A percentile compares a stretch with the other conserved stretches of the same genome.
phyloP scores from a whole-genome alignment of 805 yeast species.

The Sugiyamaella americana region DNA sequence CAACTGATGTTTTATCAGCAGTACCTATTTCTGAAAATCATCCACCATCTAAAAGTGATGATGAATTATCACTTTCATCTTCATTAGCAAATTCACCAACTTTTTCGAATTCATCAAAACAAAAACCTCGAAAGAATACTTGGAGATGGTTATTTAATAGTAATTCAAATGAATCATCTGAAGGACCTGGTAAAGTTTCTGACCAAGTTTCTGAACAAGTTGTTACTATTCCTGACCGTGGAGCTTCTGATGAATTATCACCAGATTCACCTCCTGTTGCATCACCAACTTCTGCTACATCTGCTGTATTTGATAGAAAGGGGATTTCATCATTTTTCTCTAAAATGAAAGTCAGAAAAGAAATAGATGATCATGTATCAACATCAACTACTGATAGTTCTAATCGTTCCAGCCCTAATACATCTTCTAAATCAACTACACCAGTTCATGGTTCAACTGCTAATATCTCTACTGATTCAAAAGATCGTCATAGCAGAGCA shows the following conservation, averaged over 20 bases:
- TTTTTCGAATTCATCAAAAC: neutral
- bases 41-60: neutral
- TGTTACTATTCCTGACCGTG: neutral
- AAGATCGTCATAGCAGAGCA: neutral
- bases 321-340: conserved; percentile 17
- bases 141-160: conserved; percentile 13
- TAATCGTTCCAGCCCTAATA: neutral
- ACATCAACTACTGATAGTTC: neutral
- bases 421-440: neutral
- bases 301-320: conserved; percentile 12
- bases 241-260: conserved; percentile 1
- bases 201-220: conserved; percentile 1
- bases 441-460: no score
- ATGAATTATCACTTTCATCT: neutral
- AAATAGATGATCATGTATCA: neutral
- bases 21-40: conserved; percentile 2
- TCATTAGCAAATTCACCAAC: neutral
- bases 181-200: neutral
- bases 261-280: conserved; percentile 2
- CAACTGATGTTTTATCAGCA: conserved; percentile 7
- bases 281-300: neutral
- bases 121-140: conserved; percentile 6
- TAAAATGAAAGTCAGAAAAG: conserved; percentile 5
- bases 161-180: neutral
- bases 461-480: neutral